Conservation (phyloP, 345 rosid species). For the Camelina laxa region DNA sequence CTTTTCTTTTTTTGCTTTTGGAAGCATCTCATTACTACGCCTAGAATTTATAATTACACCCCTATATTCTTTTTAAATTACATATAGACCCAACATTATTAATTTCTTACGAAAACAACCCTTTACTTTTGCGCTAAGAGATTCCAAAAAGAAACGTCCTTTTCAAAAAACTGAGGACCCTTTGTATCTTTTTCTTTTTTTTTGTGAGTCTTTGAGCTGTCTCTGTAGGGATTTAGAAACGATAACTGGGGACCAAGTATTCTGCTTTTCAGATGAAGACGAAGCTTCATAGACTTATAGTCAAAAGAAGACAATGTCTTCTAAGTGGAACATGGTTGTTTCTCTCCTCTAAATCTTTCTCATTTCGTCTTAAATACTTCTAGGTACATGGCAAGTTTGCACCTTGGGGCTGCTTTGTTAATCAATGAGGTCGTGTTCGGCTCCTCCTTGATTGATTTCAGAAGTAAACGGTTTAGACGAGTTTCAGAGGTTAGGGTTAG, state of each 20-base stretch:
- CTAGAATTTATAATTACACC: neutral
- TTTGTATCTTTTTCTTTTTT: neutral
- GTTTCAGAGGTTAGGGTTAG: slow-evolving; percentile 25
- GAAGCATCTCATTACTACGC: neutral
- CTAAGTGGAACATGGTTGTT: slow-evolving; percentile 16
- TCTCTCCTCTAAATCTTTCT: neutral
- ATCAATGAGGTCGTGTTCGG: slow-evolving; percentile 19
- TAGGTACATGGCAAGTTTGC: slow-evolving; percentile 38
- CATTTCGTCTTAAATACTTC: slow-evolving; percentile 1
- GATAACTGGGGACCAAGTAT: slow-evolving; percentile 22
- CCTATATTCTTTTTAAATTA: neutral
- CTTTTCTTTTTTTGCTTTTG: neutral
- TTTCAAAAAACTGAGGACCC: neutral
- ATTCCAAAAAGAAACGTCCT: neutral
- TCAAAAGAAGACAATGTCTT: slow-evolving; percentile 26
- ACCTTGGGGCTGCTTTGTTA: slow-evolving; percentile 20
- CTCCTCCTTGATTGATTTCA: slow-evolving; percentile 27
- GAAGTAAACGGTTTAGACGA: slow-evolving; percentile 33
- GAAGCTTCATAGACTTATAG: slow-evolving; percentile 12
- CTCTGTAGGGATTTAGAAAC: neutral
- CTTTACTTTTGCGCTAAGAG: neutral
- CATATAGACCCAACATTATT: fast-evolving
- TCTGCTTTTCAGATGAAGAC: slow-evolving; percentile 29
- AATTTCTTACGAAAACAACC: neutral
- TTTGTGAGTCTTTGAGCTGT: slow-evolving; percentile 1